Evolutionary conservation across 2,329 filamentous ascomycete species (phyloP).

Genomic region (Exophiala bonariae): DNA sequence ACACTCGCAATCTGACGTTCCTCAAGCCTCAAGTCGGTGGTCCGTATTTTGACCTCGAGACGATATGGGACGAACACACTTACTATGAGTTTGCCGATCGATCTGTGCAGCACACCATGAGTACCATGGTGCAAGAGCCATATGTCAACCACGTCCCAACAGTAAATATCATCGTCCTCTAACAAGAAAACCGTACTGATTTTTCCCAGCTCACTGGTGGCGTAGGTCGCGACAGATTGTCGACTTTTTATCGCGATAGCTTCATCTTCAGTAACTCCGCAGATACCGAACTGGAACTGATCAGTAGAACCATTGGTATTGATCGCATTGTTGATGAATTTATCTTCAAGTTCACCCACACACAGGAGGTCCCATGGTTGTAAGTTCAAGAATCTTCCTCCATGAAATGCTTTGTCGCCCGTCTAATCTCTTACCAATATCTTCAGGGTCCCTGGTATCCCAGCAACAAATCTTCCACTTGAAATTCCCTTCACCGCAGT

Average conservation of each 20-base stretch:
- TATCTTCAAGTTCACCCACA: conserved; percentile 64
- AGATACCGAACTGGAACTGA: conserved; percentile 66
- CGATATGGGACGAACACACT: conserved; percentile 78
- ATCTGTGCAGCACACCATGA: conserved; percentile 71
- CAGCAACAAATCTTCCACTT: conserved; percentile 55
- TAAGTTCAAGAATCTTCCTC: conserved; percentile 39
- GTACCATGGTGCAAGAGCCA: conserved; percentile 76
- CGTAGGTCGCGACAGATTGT: conserved; percentile 63
- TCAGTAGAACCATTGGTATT: conserved; percentile 70
- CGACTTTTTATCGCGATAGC: conserved; percentile 69
- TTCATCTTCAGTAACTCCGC: conserved; percentile 74
- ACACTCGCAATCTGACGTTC: conserved; percentile 66
- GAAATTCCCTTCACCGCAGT: conserved; percentile 65
- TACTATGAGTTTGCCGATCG: conserved; percentile 69
- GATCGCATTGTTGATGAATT: conserved; percentile 74
- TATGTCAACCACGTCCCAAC: conserved; percentile 79
- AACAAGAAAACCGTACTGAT: not conserved
- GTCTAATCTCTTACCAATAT: not conserved
- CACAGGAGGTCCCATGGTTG: conserved; percentile 67
- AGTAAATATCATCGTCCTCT: conserved; percentile 39
- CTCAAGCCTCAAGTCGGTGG: conserved; percentile 64
- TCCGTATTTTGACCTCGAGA: conserved; percentile 71
- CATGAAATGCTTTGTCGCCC: conserved; percentile 4
- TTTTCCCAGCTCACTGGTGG: conserved; percentile 60
- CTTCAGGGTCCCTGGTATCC: conserved; percentile 58